phyloP scores from a whole-genome alignment of 1,139 yeast species.

The Suhomyces taliae region DNA sequence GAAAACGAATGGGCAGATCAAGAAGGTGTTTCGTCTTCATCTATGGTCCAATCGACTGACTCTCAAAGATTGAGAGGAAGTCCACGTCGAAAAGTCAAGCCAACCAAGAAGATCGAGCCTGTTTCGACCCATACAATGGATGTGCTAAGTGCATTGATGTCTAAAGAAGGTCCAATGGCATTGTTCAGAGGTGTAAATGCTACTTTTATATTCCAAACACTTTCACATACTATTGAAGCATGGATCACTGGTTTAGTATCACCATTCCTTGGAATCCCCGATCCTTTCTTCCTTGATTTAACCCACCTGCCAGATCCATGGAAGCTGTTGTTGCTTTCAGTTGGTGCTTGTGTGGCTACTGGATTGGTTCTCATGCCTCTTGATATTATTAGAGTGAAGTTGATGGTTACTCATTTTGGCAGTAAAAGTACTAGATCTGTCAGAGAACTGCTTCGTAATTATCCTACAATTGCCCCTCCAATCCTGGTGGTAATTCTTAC shows the following conservation, averaged over 20 bases:
- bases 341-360: slow-evolving; percentile 71
- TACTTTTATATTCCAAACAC: slow-evolving; percentile 72
- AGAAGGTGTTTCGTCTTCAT: neutral
- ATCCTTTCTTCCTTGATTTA: slow-evolving; percentile 82
- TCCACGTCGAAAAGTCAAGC: slow-evolving; percentile 6
- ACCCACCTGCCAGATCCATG: slow-evolving; percentile 79
- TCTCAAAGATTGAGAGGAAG: slow-evolving; percentile 1
- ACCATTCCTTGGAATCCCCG: slow-evolving; percentile 83
- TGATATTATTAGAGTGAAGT: slow-evolving; percentile 74
- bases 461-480: slow-evolving; percentile 56
- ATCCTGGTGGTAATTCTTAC: slow-evolving; percentile 53
- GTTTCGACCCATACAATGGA: slow-evolving; percentile 68
- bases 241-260: slow-evolving; percentile 90
- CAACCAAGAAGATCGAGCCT: slow-evolving; percentile 49
- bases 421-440: slow-evolving; percentile 33
- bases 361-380: slow-evolving; percentile 80
- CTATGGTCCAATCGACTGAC: neutral
- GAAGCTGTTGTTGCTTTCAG: slow-evolving; percentile 63
- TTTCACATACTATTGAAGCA: slow-evolving; percentile 78
- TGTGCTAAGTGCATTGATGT: slow-evolving; percentile 64
- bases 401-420: slow-evolving; percentile 62
- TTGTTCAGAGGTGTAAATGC: slow-evolving; percentile 87
- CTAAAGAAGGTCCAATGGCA: slow-evolving; percentile 82
- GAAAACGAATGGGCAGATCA: slow-evolving; percentile 4
- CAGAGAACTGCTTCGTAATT: slow-evolving; percentile 39